Evolutionary conservation across 2,329 filamentous ascomycete species (phyloP).

Genomic region (Trichoderma citrinoviride): DNA sequence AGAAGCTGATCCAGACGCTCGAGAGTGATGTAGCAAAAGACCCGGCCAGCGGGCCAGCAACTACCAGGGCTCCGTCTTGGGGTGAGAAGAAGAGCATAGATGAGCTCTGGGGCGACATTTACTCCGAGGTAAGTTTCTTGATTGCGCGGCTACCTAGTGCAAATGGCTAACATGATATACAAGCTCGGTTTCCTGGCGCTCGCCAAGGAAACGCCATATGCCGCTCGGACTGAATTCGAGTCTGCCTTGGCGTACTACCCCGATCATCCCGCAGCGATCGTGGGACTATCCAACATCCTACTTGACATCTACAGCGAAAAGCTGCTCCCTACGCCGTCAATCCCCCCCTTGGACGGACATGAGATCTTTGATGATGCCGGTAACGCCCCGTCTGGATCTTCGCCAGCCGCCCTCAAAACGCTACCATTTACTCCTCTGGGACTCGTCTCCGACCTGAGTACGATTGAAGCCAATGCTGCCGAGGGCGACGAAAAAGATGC

Average conservation of each 20-base stretch:
- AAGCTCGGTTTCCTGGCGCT: slow-evolving; percentile 64
- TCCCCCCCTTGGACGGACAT: slow-evolving; percentile 42
- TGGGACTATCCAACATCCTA: slow-evolving; percentile 80
- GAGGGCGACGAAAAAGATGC: slow-evolving; percentile 21
- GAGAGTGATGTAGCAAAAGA: slow-evolving; percentile 65
- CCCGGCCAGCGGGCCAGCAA: slow-evolving; percentile 59
- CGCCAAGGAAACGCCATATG: slow-evolving; percentile 60
- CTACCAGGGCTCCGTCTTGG: slow-evolving; percentile 68
- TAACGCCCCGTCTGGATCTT: neutral
- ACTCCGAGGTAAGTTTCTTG: slow-evolving; percentile 64
- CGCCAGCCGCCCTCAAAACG: slow-evolving; percentile 19
- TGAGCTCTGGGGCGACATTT: slow-evolving; percentile 80
- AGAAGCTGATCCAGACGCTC: slow-evolving; percentile 68
- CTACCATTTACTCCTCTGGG: slow-evolving; percentile 50
- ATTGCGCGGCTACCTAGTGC: neutral
- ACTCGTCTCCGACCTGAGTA: slow-evolving; percentile 35
- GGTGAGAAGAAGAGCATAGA: slow-evolving; percentile 78
- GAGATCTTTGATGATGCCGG: slow-evolving; percentile 17
- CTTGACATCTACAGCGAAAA: slow-evolving; percentile 78
- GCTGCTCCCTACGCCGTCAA: slow-evolving; percentile 57
- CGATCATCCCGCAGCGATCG: slow-evolving; percentile 75
- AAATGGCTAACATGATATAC: slow-evolving; percentile 28
- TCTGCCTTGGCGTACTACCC: slow-evolving; percentile 74
- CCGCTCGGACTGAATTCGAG: slow-evolving; percentile 77
- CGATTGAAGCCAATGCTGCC: slow-evolving; percentile 25